A percentile compares a stretch with the other conserved stretches of the same genome.
These are phyloP conservation scores for Penicillium lividum DNA, from an alignment of 495 filamentous ascomycete genomes.

Conservation along the genomic window DNA sequence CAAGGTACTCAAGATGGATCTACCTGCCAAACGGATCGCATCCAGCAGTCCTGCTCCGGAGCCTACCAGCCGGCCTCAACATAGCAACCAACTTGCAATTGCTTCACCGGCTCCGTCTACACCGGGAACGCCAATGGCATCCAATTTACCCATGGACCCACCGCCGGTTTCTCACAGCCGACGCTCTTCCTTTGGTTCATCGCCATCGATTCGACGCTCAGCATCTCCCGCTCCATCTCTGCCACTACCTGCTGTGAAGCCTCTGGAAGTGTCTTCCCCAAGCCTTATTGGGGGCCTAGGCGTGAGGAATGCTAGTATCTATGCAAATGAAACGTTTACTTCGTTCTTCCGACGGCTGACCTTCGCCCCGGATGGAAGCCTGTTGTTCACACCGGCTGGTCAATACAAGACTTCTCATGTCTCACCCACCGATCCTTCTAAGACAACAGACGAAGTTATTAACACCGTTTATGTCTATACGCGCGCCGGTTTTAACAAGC, in stretches of 20 bases:
- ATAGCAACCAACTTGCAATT: constrained; percentile 59
- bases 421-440: constrained; percentile 63
- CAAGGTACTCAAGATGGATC: constrained; percentile 82
- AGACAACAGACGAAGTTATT: constrained; percentile 78
- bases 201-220: constrained; percentile 78
- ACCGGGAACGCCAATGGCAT: constrained; percentile 89
- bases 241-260: constrained; percentile 95
- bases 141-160: constrained; percentile 95
- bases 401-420: constrained; percentile 86
- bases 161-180: constrained; percentile 89
- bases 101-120: constrained; percentile 88
- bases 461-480: constrained; percentile 99
- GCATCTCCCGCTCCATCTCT: constrained; percentile 94
- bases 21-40: constrained; percentile 84
- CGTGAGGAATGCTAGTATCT: constrained; percentile 82
- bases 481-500: constrained; percentile 92
- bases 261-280: constrained; percentile 83
- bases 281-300: constrained; percentile 59
- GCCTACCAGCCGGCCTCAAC: constrained; percentile 55
- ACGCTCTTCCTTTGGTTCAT: constrained; percentile 92
- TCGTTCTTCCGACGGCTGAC: constrained; percentile 96
- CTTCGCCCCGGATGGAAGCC: constrained; percentile 92
- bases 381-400: constrained; percentile 93
- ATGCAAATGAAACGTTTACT: constrained; percentile 95
- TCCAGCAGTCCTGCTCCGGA: constrained; percentile 93